Conservation (phyloP, 306 rosid genomes). For the Pyrus pyrifolia region DNA sequence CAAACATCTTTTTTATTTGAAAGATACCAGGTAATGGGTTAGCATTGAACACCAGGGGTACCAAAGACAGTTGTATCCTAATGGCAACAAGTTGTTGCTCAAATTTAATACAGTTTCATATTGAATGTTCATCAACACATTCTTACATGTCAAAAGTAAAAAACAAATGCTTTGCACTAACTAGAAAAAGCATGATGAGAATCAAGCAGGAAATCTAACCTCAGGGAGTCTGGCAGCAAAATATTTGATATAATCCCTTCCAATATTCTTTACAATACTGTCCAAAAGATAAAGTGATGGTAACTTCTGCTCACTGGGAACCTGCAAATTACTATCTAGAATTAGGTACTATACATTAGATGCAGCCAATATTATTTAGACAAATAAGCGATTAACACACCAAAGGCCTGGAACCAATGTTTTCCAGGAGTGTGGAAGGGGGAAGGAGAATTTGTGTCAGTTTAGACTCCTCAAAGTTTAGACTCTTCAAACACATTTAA, state of each 20-base stretch:
- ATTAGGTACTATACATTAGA: conserved; percentile 4
- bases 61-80: neutral
- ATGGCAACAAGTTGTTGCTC: neutral
- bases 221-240: conserved; percentile 80
- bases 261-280: conserved; percentile 94
- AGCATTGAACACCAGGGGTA: conserved; percentile 10
- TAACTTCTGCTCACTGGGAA: conserved; percentile 82
- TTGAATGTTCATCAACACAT: neutral
- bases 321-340: conserved; percentile 49
- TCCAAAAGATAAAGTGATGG: conserved; percentile 93
- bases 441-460: neutral
- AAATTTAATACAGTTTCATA: neutral
- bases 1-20: conserved; percentile 7
- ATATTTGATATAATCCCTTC: conserved; percentile 83
- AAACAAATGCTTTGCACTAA: neutral
- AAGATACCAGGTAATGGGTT: conserved; percentile 16
- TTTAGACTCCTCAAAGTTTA: neutral
- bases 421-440: neutral
- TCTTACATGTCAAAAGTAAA: neutral
- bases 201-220: conserved; percentile 49
- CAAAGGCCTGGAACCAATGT: conserved; percentile 12
- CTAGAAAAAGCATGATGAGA: neutral
- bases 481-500: neutral
- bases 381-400: conserved; percentile 1
- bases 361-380: conserved; percentile 3